A percentile compares a stretch with the other conserved stretches of the same genome.
These are phyloP conservation scores for Gossypium herbaceum DNA, from an alignment of 345 rosid genomes.

Conservation along the genomic window DNA sequence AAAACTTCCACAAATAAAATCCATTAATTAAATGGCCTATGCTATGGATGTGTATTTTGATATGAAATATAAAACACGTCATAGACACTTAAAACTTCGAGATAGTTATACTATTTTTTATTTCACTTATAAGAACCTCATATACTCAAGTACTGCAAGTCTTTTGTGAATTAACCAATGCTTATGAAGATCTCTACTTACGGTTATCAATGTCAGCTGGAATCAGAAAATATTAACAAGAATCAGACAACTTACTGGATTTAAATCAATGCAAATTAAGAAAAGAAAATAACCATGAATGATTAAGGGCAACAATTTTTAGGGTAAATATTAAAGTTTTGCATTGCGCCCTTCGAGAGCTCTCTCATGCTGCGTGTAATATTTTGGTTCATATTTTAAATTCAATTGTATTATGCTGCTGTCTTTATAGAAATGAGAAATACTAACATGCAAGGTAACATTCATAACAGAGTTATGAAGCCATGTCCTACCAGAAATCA, in stretches of 20 bases:
- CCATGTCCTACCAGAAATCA: not conserved
- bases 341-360: not conserved
- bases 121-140: not conserved
- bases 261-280: not conserved
- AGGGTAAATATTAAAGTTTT: not conserved
- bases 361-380: not conserved
- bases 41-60: not conserved
- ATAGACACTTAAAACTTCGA: not conserved
- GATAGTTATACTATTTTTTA: not conserved
- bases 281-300: not conserved
- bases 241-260: not conserved
- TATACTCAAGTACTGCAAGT: not conserved
- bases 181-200: slow-evolving; percentile 3
- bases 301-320: not conserved
- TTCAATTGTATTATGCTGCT: not conserved
- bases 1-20: not conserved
- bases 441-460: not conserved
- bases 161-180: not conserved
- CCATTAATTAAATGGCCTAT: not conserved
- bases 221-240: not conserved
- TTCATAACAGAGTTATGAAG: not conserved
- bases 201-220: not conserved
- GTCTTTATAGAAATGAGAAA: not conserved
- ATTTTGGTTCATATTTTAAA: not conserved
- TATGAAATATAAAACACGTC: not conserved